Evolutionary conservation across 495 filamentous ascomycete genomes (phyloP).

Genomic region (Lophium mytilinum): DNA sequence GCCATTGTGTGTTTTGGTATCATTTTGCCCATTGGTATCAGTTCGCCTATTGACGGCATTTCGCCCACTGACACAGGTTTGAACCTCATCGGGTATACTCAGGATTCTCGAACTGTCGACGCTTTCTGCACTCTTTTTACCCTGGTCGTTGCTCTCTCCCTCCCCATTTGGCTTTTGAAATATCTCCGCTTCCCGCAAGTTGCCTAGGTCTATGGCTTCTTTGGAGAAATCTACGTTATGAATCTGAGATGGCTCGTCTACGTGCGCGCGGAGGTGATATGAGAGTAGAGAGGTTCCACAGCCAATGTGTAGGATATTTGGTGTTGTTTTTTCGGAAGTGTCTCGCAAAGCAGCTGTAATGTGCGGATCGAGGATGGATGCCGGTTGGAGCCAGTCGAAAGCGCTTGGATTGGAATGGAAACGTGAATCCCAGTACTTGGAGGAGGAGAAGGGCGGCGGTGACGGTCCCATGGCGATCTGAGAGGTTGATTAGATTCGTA

Average conservation of each 20-base stretch:
- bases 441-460: constrained; percentile 15
- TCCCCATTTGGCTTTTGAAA: neutral
- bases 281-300: constrained; percentile 25
- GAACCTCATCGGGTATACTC: neutral
- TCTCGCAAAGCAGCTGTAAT: constrained; percentile 9
- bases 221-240: constrained; percentile 27
- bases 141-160: neutral
- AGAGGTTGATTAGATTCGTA: neutral
- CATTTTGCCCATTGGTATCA: no score
- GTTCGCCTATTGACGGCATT: no score
- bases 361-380: constrained; percentile 18
- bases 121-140: neutral
- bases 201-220: constrained; percentile 18
- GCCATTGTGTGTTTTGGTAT: neutral
- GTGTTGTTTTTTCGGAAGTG: neutral
- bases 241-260: constrained; percentile 14
- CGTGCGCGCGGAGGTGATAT: constrained; percentile 23
- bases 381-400: constrained; percentile 26
- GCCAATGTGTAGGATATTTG: constrained; percentile 25
- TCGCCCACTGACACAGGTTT: no score
- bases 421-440: constrained; percentile 23
- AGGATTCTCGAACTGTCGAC: neutral
- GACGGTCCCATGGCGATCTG: constrained; percentile 12
- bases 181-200: constrained; percentile 15
- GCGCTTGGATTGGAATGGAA: constrained; percentile 19